A percentile compares a stretch with the other conserved stretches of the same genome.
These are phyloP conservation scores for Naganishia cerealis DNA, from an alignment of 1,284 basidiomycete genomes.

Conservation along the genomic window DNA sequence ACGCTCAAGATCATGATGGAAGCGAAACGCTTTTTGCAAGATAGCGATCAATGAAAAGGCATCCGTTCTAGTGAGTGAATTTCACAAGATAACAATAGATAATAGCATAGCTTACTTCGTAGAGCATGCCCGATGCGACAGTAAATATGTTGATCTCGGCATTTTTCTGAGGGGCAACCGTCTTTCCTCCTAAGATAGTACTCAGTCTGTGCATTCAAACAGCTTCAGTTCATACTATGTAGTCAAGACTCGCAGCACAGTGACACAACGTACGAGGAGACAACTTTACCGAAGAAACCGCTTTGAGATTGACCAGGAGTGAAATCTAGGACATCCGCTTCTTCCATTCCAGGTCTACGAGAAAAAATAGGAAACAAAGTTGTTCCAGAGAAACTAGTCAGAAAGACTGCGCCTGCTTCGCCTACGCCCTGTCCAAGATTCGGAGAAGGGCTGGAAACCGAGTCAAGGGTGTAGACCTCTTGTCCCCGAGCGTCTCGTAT, in stretches of 20 bases:
- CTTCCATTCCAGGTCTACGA: slow-evolving; percentile 74
- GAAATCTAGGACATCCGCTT: slow-evolving; percentile 70
- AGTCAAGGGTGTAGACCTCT: slow-evolving; percentile 74
- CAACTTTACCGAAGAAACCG: slow-evolving; percentile 26
- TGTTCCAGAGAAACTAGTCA: slow-evolving; percentile 82
- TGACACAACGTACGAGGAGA: slow-evolving; percentile 22
- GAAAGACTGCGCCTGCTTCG: slow-evolving; percentile 71
- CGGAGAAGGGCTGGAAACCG: slow-evolving; percentile 59
- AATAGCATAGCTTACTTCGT: slow-evolving; percentile 66
- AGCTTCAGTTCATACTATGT: not conserved
- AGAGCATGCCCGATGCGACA: slow-evolving; percentile 90
- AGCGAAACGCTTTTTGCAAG: slow-evolving; percentile 72
- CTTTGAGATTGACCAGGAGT: slow-evolving; percentile 26
- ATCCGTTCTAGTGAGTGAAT: slow-evolving; percentile 16
- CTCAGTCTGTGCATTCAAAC: slow-evolving; percentile 8
- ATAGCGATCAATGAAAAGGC: slow-evolving; percentile 23
- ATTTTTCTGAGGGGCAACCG: slow-evolving; percentile 44
- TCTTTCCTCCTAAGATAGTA: slow-evolving; percentile 39
- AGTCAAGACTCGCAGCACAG: not conserved
- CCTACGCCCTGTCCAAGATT: slow-evolving; percentile 58
- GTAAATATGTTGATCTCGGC: slow-evolving; percentile 99
- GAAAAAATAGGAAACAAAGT: slow-evolving; percentile 80
- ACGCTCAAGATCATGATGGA: slow-evolving; percentile 98
- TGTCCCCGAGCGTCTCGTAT: slow-evolving; percentile 78
- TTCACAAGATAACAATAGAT: not conserved